A percentile compares a stretch with the other conserved stretches of the same genome.
Evolutionary conservation across 352 stramenopile species (phyloP).

Genomic region (Aphanomyces euteiches): DNA sequence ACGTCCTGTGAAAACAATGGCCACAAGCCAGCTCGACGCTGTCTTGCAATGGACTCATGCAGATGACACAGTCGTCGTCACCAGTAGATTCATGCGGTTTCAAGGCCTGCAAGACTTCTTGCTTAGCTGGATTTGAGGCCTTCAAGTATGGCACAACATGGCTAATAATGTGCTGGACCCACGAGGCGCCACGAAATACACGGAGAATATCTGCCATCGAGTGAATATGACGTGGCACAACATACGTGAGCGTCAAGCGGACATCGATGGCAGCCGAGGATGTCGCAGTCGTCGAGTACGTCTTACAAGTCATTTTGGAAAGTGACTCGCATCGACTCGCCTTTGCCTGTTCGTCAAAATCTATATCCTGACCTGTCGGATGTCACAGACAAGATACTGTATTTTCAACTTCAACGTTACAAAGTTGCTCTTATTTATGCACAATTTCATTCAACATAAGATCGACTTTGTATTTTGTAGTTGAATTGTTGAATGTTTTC

Average conservation of each 20-base stretch:
- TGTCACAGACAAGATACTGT: too few species aligned
- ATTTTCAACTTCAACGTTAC: too few species aligned
- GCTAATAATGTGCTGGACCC: background rate
- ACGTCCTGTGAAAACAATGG: constrained; percentile 68
- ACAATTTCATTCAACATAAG: too few species aligned
- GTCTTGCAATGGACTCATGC: background rate
- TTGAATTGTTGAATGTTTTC: too few species aligned
- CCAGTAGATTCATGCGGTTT: background rate
- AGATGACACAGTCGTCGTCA: background rate
- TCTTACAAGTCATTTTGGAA: too few species aligned
- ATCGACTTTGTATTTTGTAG: too few species aligned
- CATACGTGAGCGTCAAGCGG: background rate
- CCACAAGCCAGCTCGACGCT: constrained; percentile 36
- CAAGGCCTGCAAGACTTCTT: background rate
- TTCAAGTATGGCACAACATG: background rate
- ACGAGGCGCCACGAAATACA: background rate
- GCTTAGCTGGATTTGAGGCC: background rate
- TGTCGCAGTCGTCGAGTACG: too few species aligned
- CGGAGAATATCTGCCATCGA: background rate
- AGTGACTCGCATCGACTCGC: too few species aligned
- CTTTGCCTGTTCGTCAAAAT: too few species aligned
- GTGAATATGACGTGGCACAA: background rate
- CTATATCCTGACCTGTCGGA: too few species aligned
- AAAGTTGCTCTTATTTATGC: too few species aligned
- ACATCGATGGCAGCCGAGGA: background rate